Evolutionary conservation across 208 protist species (phyloP).

Genomic region (Blastocrithidia nonstop): DNA sequence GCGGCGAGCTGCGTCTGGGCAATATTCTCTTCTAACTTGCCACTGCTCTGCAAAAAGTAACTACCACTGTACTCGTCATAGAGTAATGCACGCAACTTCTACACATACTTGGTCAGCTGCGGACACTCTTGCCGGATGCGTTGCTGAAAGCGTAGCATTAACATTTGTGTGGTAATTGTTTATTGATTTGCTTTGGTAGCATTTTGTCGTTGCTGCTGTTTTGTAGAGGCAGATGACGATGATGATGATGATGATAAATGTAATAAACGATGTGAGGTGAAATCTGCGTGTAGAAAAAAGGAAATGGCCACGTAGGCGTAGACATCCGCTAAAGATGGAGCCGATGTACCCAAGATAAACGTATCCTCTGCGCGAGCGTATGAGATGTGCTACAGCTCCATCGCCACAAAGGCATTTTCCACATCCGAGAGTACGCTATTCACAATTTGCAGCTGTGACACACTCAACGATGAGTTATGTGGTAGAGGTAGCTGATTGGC

Average conservation of each 20-base stretch:
- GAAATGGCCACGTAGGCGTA: constrained; percentile 60
- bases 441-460: constrained; percentile 15
- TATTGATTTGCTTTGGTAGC: background rate
- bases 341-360: constrained; percentile 50
- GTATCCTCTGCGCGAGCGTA: constrained; percentile 10
- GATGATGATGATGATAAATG: too few species aligned
- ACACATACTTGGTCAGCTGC: constrained; percentile 44
- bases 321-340: constrained; percentile 40
- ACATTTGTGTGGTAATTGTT: background rate
- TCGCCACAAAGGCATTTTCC: constrained; percentile 17
- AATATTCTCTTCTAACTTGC: constrained; percentile 4
- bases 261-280: too few species aligned
- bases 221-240: constrained; percentile 7
- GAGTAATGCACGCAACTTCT: constrained; percentile 46
- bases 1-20: constrained; percentile 1
- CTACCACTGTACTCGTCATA: constrained; percentile 64
- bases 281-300: constrained; percentile 57
- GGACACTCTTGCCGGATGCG: constrained; percentile 31
- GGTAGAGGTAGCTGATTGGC: too few species aligned
- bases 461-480: constrained; percentile 3
- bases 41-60: constrained; percentile 52
- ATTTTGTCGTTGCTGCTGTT: too few species aligned
- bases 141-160: constrained; percentile 15
- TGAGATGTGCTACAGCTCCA: constrained; percentile 27
- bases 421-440: constrained; percentile 28